Evolutionary conservation across 2,329 filamentous ascomycete species (phyloP), one percentile per base, ranked within the genome.

Genomic region (Tolypocladium album): DNA sequence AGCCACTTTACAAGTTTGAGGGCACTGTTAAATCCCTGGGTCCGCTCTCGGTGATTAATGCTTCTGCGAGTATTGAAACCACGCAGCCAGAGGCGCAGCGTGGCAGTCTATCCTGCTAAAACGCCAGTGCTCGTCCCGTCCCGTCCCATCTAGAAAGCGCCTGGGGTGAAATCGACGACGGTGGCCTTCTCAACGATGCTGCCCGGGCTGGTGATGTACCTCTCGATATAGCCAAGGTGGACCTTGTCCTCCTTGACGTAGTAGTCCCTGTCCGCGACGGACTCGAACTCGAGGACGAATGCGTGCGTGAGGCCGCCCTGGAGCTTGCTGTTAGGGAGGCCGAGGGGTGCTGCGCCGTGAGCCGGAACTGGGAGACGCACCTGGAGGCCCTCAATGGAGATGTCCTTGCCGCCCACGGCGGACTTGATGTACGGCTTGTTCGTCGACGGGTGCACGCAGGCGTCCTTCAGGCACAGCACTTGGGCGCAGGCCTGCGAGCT

Each of bases 251-350:
- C 73, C 58, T 81, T 71, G 8, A 88, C 72, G 68, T 91, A 92
- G 66, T 89, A 90, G 62, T 85, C 79, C 55, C 87, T 76, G 67
- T 92, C 88, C 63, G 83, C 80, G 22, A 76, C 75, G 27, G 71
- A 86, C 12, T 80, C 78, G 61, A 92, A 91, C 65, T 89, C 82
- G 27, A 81, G 79, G 2, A 92, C 80, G 63, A 91, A 91, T 0
- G 78, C 85, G 68, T 92, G 88, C 0, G 86, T 86, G 57, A 87
- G 82, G 0, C 82, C 87, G 56, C 80, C 77, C 86, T 85, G 61
- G 12, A 27, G 24, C 22, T 45, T 15, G 53, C 27, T 2, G 43
- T 61, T 1, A 59, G 53, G 27, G 20, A 4, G 15, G 17, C 22
- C 22, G 13, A 13, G 24, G 17, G 17, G 2, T 3, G 40, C 12